A percentile compares a stretch with the other conserved stretches of the same genome.
Conservation (phyloP, 768 basidiomycete genomes). For the Boletales sp. region DNA sequence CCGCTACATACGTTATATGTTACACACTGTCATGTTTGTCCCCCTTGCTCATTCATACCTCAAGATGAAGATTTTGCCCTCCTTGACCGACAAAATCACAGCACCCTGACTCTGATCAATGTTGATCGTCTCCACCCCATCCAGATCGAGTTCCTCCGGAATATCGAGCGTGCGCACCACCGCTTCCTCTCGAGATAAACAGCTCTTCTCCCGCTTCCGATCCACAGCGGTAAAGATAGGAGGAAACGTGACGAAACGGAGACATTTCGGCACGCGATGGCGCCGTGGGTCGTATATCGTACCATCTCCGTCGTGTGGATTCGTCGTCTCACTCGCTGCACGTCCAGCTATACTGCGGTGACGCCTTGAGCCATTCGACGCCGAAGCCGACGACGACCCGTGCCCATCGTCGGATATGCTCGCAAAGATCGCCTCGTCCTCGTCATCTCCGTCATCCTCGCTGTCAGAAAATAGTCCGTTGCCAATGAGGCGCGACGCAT, state of each 20-base stretch:
- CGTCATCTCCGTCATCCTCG: slow-evolving; percentile 27
- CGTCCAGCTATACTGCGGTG: neutral
- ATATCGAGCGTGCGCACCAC: slow-evolving; percentile 58
- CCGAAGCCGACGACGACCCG: neutral
- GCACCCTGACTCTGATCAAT: slow-evolving; percentile 76
- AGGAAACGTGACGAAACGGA: slow-evolving; percentile 72
- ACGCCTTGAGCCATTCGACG: slow-evolving; percentile 3
- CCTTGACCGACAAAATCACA: slow-evolving; percentile 62
- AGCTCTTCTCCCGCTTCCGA: slow-evolving; percentile 16
- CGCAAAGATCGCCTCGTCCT: slow-evolving; percentile 13
- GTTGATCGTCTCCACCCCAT: slow-evolving; percentile 69
- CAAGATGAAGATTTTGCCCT: slow-evolving; percentile 70
- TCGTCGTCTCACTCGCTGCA: slow-evolving; percentile 6
- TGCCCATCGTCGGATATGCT: slow-evolving; percentile 9
- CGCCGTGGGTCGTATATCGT: slow-evolving; percentile 24
- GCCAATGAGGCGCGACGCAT: slow-evolving; percentile 28
- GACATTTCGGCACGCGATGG: slow-evolving; percentile 40
- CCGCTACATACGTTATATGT: neutral
- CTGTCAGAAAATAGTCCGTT: slow-evolving; percentile 22
- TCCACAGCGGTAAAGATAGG: slow-evolving; percentile 33
- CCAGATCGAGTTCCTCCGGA: slow-evolving; percentile 62
- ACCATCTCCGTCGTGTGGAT: slow-evolving; percentile 14
- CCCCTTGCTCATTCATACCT: slow-evolving; percentile 46
- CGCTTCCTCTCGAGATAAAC: slow-evolving; percentile 34
- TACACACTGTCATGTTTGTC: neutral